Evolutionary conservation across 1,284 basidiomycete species (phyloP), one percentile per base, ranked within the genome.

Genomic region (Neonothopanus nambi): DNA sequence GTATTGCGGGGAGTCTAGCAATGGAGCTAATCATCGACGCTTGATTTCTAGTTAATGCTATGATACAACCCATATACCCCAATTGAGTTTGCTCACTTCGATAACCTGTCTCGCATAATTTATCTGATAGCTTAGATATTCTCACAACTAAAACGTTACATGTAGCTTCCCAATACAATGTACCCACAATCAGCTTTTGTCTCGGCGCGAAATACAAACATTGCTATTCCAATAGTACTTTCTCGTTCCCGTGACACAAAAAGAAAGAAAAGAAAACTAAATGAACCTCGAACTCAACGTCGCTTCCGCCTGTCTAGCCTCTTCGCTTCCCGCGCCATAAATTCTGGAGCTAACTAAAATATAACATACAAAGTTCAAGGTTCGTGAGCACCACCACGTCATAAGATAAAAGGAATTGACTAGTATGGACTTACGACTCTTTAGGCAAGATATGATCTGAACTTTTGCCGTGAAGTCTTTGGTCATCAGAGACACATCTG

Each of bases 241-340:
- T 13, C 50, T 43, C 26, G 41, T n/a, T n/a, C n/a, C n/a, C n/a
- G n/a, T n/a, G n/a, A n/a, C n/a, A n/a, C n/a, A 28, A 21, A 53
- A 11, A 8, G 5, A 24, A 37, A n/a, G n/a, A n/a, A n/a, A 7
- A 23, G n/a, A 11, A 48, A 13, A 18, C 41, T 33, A 77, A 50
- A 79, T 74, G 58, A 77, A 73, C 60, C 74, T 79, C 11, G 76
- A 78, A 61, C 75, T 78, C 74, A 76, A 77, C 58, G 76, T 57
- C 4, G 75, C 76, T 57, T 78, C 78, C 49, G 69, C 70, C 52
- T 74, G 69, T 54, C 76, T 70, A 11, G 75, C 76, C 66, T 78
- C 73, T 42, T 76, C 74, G 58, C 72, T 73, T 58, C 76, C 75
- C 44, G 66, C 62, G 12, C 78, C 75, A 64, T 77, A 76, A 23